Percentiles rank a stretch among this genome's conserved stretches.
Evolutionary conservation across 83 land plant genomes (phyloP).

Genomic region (Isoetes engelmannii): DNA sequence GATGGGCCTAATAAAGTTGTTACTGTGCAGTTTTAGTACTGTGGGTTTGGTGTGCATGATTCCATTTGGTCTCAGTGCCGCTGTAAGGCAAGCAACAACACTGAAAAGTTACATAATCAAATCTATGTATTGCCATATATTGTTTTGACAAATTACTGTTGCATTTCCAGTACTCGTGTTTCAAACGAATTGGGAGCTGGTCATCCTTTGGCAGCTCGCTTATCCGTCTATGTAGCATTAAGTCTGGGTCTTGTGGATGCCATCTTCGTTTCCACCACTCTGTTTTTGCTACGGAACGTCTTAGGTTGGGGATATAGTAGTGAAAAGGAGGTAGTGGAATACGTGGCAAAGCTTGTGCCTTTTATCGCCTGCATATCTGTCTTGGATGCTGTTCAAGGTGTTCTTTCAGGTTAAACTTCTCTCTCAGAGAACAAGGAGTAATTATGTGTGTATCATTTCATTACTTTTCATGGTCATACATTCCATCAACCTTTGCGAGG

Average conservation of each 20-base stretch:
- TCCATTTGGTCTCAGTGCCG: constrained; percentile 19
- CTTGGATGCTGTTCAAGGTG: constrained; percentile 7
- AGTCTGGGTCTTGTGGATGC: too few species aligned
- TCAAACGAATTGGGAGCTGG: constrained; percentile 24
- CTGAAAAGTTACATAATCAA: too few species aligned
- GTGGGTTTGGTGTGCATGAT: constrained; percentile 4
- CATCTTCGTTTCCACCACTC: too few species aligned
- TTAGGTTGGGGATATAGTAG: constrained; percentile 20
- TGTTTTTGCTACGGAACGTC: too few species aligned
- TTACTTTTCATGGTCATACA: not conserved
- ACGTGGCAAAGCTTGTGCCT: constrained; percentile 11
- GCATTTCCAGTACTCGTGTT: constrained; percentile 9
- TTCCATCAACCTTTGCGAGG: not conserved
- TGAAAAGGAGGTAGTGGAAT: constrained; percentile 16
- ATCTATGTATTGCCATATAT: too few species aligned
- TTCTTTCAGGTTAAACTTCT: constrained; percentile 26
- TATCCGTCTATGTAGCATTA: too few species aligned
- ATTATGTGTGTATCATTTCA: not conserved
- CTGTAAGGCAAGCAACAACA: constrained; percentile 16
- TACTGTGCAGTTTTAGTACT: constrained; percentile 2
- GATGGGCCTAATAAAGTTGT: too few species aligned
- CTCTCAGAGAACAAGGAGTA: too few species aligned
- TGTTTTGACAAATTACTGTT: too few species aligned
- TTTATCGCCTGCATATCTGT: constrained; percentile 9
- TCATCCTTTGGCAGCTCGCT: constrained; percentile 9